Evolutionary conservation across 805 yeast genomes (phyloP).

Genomic region (Metschnikowia kofuensis): DNA sequence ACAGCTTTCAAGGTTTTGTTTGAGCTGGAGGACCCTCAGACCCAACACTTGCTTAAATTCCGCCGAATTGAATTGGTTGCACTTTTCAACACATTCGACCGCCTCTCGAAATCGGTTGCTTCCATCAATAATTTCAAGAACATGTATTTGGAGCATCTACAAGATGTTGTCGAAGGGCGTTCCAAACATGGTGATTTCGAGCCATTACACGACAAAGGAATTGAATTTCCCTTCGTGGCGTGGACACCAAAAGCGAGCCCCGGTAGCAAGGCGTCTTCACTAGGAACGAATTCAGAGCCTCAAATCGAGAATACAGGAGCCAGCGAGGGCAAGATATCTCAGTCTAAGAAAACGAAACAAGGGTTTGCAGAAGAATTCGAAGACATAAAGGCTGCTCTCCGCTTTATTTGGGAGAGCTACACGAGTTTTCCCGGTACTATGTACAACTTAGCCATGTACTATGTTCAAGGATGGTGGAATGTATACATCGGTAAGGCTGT

Average conservation of each 20-base stretch:
- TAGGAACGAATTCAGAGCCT: background rate
- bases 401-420: conserved; percentile 66
- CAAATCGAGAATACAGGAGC: background rate
- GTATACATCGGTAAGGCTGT: conserved; percentile 58
- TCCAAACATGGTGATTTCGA: conserved; percentile 43
- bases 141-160: conserved; percentile 44
- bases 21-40: conserved; percentile 59
- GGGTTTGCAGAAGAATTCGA: conserved; percentile 42
- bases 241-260: conserved; percentile 7
- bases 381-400: conserved; percentile 57
- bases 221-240: conserved; percentile 38
- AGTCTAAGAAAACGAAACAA: conserved; percentile 5
- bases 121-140: conserved; percentile 70
- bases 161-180: conserved; percentile 38
- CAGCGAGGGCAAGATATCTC: conserved; percentile 10
- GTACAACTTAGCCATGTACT: conserved; percentile 47
- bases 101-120: conserved; percentile 79
- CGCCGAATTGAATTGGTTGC: conserved; percentile 86
- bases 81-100: conserved; percentile 85
- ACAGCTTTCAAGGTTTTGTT: conserved; percentile 90
- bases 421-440: conserved; percentile 63
- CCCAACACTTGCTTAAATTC: conserved; percentile 54
- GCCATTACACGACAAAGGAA: conserved; percentile 28
- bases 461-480: conserved; percentile 65
- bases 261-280: background rate